Percentiles rank a stretch among this genome's conserved stretches.
Evolutionary conservation across 148 eudicot genomes (phyloP).

Genomic region (Pharnaceum exiguum): DNA sequence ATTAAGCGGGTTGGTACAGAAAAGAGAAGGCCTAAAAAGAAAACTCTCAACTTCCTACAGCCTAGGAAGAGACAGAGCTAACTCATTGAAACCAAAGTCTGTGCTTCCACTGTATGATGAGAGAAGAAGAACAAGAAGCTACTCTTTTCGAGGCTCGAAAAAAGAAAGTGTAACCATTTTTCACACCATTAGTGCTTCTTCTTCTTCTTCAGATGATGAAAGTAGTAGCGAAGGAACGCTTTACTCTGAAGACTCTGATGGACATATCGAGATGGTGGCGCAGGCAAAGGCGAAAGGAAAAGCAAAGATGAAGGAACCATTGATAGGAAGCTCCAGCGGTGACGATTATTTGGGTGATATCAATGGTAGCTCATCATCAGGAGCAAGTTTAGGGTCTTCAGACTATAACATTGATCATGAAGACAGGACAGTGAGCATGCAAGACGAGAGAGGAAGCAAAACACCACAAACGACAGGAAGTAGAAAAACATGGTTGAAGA

Average conservation of each 20-base stretch:
- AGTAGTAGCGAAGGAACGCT: conserved; percentile 29
- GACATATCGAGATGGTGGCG: conserved; percentile 17
- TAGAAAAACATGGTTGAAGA: conserved; percentile 32
- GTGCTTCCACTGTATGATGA: conserved; percentile 58
- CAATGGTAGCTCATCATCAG: conserved; percentile 9
- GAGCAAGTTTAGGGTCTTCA: conserved; percentile 24
- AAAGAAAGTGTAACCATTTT: conserved; percentile 49
- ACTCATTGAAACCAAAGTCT: conserved; percentile 30
- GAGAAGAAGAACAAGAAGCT: conserved; percentile 47
- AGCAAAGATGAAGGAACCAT: conserved; percentile 31
- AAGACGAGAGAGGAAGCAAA: conserved; percentile 23
- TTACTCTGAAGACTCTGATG: conserved; percentile 10
- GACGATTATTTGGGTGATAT: conserved; percentile 23
- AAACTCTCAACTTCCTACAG: conserved; percentile 91
- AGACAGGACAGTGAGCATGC: conserved; percentile 19
- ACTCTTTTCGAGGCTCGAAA: conserved; percentile 46
- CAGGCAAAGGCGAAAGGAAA: conserved; percentile 33
- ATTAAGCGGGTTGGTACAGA: conserved; percentile 46
- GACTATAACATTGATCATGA: conserved; percentile 26
- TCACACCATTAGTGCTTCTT: conserved; percentile 42
- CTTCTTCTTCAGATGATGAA: conserved; percentile 26
- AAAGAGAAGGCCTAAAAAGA: conserved; percentile 58
- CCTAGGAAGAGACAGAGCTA: conserved; percentile 58
- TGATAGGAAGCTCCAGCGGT: conserved; percentile 31
- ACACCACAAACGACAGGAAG: conserved; percentile 13